phyloP scores from a whole-genome alignment of 1,284 basidiomycete genomes.

The Cutaneotrichosporon mucoides region DNA sequence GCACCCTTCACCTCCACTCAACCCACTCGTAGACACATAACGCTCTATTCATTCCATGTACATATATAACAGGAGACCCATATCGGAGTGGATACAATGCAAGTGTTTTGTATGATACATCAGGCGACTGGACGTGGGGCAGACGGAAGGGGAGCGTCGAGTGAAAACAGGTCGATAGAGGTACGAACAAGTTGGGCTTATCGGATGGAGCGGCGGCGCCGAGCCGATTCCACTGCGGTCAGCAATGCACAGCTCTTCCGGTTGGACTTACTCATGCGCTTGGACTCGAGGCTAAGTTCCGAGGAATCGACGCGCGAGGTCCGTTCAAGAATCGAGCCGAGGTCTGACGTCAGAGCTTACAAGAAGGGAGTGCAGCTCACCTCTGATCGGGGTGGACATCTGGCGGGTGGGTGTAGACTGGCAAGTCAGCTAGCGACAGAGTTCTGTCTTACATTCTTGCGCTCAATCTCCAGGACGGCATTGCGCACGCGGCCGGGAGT shows the following conservation, averaged over 20 bases:
- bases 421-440: background rate
- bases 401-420: constrained; percentile 1
- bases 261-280: constrained; percentile 15
- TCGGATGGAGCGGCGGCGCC: constrained; percentile 11
- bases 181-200: background rate
- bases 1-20: background rate
- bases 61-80: background rate
- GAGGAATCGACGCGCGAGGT: constrained; percentile 6
- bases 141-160: too few species aligned
- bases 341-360: constrained; percentile 4
- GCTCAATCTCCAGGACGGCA: constrained; percentile 15
- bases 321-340: constrained; percentile 11
- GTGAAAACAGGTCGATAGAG: background rate
- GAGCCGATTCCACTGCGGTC: constrained; percentile 13
- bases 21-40: background rate
- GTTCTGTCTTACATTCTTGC: background rate
- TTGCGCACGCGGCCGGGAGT: constrained; percentile 14
- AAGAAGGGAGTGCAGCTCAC: background rate
- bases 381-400: constrained; percentile 2
- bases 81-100: background rate
- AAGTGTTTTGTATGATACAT: background rate
- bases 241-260: background rate
- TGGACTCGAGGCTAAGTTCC: constrained; percentile 18
- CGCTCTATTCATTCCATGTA: background rate
- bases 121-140: background rate